Conservation (phyloP, 139 green algal species). For the Nannochloris sp. region DNA sequence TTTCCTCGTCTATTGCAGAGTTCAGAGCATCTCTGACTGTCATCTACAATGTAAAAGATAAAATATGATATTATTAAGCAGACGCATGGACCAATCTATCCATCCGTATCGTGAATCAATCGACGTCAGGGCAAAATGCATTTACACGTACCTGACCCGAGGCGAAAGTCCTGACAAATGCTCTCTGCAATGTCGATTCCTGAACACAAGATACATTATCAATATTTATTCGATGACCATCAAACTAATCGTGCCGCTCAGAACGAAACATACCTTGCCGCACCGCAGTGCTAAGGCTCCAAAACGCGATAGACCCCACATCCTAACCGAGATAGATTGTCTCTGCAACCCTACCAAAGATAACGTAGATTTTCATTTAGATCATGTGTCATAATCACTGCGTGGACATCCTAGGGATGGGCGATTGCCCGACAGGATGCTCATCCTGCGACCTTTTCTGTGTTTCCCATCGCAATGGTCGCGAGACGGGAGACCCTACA, state of each 20-base stretch:
- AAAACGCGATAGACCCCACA: slow-evolving; percentile 2
- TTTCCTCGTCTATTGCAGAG: slow-evolving; percentile 94
- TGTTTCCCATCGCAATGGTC: too few relatives aligned
- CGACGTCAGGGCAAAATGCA: neutral
- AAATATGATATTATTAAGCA: neutral
- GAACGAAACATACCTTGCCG: slow-evolving; percentile 7
- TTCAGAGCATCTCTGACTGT: slow-evolving; percentile 97
- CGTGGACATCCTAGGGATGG: too few relatives aligned
- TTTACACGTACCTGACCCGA: slow-evolving; percentile 15
- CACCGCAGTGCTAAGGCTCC: neutral
- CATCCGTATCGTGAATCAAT: too few relatives aligned
- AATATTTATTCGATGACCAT: neutral
- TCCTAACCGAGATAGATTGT: neutral
- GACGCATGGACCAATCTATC: neutral
- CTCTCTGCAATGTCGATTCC: neutral
- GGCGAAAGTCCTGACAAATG: slow-evolving; percentile 21
- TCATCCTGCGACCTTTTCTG: too few relatives aligned
- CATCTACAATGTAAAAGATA: slow-evolving; percentile 48
- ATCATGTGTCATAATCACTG: too few relatives aligned
- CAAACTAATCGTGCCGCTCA: neutral
- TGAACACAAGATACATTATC: neutral
- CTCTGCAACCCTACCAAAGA: too few relatives aligned
- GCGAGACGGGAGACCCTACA: too few relatives aligned
- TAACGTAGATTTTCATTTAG: too few relatives aligned
- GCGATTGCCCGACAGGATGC: too few relatives aligned